Conservation (phyloP, 257 asterid genomes). For the Cinchona pubescens region DNA sequence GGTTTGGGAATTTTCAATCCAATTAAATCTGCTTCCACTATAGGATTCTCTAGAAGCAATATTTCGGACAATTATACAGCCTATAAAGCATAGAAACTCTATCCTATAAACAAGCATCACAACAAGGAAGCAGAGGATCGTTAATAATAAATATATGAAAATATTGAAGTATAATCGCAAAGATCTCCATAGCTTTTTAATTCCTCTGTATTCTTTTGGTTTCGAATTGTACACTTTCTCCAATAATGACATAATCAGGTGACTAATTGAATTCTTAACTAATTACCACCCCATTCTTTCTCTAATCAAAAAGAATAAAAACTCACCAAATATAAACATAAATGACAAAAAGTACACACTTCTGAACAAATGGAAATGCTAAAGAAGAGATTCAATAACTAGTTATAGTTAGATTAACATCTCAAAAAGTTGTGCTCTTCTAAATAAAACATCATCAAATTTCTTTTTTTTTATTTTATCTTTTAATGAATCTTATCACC, state of each 20-base stretch:
- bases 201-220: neutral
- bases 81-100: neutral
- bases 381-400: neutral
- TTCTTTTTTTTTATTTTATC: no score
- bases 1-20: neutral
- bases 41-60: neutral
- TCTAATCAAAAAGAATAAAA: no score
- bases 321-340: no score
- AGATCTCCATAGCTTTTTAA: neutral
- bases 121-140: neutral
- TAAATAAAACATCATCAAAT: neutral
- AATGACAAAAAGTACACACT: neutral
- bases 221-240: neutral
- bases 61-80: neutral
- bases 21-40: neutral
- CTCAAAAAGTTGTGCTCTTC: constrained; percentile 1
- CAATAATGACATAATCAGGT: neutral
- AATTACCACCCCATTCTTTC: neutral
- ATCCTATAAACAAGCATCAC: neutral
- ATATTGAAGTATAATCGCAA: neutral
- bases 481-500: neutral
- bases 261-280: no score
- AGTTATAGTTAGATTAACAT: neutral
- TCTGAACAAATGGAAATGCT: neutral
- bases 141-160: neutral